Conservation (phyloP, 192 early-diverging fungal species). For the Chytriomyces confervae region DNA sequence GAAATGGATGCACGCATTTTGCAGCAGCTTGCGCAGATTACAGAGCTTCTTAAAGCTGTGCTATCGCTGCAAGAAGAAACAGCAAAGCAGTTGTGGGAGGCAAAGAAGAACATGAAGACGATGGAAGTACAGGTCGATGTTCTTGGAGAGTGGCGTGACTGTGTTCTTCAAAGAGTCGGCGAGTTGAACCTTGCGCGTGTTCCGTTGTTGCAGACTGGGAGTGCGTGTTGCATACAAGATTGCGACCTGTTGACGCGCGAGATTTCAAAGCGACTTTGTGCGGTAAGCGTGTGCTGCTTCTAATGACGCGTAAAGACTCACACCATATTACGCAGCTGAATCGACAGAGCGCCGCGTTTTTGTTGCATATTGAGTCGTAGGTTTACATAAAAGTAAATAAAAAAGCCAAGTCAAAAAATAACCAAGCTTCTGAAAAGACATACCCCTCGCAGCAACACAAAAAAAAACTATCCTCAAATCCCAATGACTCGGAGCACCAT, state of each 20-base stretch:
- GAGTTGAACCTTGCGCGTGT: constrained; percentile 48
- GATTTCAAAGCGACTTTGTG: not conserved
- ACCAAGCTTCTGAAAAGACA: too few relatives aligned
- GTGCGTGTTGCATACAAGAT: not conserved
- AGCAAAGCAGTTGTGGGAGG: constrained; percentile 6
- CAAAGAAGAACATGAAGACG: not conserved
- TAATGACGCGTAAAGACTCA: not conserved
- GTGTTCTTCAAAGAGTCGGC: constrained; percentile 37
- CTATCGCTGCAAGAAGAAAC: constrained; percentile 25
- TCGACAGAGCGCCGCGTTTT: not conserved
- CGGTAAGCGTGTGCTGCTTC: not conserved
- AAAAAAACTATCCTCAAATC: too few relatives aligned
- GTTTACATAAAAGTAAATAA: not conserved
- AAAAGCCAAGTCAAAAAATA: not conserved
- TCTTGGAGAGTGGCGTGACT: constrained; percentile 41
- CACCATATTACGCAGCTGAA: not conserved
- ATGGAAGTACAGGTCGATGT: constrained; percentile 3
- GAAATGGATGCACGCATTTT: constrained; percentile 22
- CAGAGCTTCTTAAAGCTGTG: constrained; percentile 6
- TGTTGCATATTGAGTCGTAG: not conserved
- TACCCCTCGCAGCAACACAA: too few relatives aligned
- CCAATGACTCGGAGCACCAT: not conserved
- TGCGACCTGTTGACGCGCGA: not conserved
- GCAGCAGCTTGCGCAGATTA: constrained; percentile 5
- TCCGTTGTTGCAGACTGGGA: constrained; percentile 34